A percentile compares a stretch with the other conserved stretches of the same genome.
Evolutionary conservation across 139 green algal species (phyloP).

Genomic region (Auxenochlorella protothecoides): DNA sequence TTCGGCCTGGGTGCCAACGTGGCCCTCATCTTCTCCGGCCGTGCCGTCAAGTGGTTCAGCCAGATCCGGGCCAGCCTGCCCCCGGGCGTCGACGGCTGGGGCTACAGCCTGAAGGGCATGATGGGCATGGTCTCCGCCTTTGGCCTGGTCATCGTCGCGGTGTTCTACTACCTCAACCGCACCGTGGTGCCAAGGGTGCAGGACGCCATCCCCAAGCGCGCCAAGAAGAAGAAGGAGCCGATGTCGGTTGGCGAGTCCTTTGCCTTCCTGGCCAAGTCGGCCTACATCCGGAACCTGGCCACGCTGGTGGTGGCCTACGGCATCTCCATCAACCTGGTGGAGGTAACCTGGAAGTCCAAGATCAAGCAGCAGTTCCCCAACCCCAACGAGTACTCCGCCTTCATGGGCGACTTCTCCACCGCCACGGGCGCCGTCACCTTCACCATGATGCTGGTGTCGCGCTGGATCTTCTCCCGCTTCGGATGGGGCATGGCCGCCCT

Average conservation of each 20-base stretch:
- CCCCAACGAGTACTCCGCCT: constrained; percentile 88
- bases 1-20: constrained; percentile 98
- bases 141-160: constrained; percentile 63
- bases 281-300: constrained; percentile 95
- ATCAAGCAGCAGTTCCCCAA: constrained; percentile 99
- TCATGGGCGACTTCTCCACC: constrained; percentile 85
- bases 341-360: constrained; percentile 99
- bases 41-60: constrained; percentile 96
- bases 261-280: constrained; percentile 81
- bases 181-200: constrained; percentile 60
- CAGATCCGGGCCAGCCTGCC: constrained; percentile 77
- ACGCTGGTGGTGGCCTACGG: constrained; percentile 93
- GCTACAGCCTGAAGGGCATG: constrained; percentile 85
- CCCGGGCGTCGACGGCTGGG: constrained; percentile 93
- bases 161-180: constrained; percentile 81
- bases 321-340: constrained; percentile 98
- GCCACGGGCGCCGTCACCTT: constrained; percentile 84
- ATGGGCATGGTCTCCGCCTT: constrained; percentile 93
- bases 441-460: constrained; percentile 91
- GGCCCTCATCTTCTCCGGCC: constrained; percentile 94
- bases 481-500: constrained; percentile 91
- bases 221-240: constrained; percentile 82
- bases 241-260: constrained; percentile 91
- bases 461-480: constrained; percentile 92
- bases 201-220: constrained; percentile 30